Evolutionary conservation across 148 eudicot genomes (phyloP).

Genomic region (Selenicereus undatus): DNA sequence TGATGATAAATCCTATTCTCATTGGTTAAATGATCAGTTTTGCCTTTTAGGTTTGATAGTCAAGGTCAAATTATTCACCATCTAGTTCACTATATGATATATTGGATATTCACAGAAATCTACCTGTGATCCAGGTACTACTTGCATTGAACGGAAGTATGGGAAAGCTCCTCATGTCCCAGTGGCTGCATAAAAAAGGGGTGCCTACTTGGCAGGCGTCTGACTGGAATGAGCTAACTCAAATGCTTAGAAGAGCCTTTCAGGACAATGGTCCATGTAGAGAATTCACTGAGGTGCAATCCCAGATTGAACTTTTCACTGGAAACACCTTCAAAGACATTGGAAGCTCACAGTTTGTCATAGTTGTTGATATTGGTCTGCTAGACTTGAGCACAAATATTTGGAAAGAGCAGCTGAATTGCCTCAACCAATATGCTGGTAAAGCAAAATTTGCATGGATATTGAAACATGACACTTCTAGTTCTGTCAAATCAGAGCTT

Average conservation of each 20-base stretch:
- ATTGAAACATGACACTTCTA: constrained; percentile 75
- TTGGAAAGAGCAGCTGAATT: constrained; percentile 80
- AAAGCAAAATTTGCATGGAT: constrained; percentile 75
- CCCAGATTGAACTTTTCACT: constrained; percentile 25
- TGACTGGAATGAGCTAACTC: constrained; percentile 91
- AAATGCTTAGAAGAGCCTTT: constrained; percentile 47
- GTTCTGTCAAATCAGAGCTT: constrained; percentile 65
- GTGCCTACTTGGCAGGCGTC: constrained; percentile 63
- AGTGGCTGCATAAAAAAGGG: constrained; percentile 65
- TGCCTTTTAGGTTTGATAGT: neutral
- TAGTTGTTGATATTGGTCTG: constrained; percentile 65
- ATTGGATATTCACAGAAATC: neutral
- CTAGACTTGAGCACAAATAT: constrained; percentile 72
- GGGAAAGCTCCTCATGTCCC: constrained; percentile 56
- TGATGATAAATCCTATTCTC: neutral
- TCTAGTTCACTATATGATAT: neutral
- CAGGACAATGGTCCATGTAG: constrained; percentile 30
- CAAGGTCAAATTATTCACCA: neutral
- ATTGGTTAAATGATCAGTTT: neutral
- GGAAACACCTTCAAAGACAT: constrained; percentile 26
- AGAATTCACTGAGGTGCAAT: constrained; percentile 15
- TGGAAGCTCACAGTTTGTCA: constrained; percentile 35
- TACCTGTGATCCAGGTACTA: constrained; percentile 49
- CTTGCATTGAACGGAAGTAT: constrained; percentile 73
- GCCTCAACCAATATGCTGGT: constrained; percentile 46